Conservation (phyloP, 2,329 filamentous ascomycete species). For the Calonectria hawksworthii region DNA sequence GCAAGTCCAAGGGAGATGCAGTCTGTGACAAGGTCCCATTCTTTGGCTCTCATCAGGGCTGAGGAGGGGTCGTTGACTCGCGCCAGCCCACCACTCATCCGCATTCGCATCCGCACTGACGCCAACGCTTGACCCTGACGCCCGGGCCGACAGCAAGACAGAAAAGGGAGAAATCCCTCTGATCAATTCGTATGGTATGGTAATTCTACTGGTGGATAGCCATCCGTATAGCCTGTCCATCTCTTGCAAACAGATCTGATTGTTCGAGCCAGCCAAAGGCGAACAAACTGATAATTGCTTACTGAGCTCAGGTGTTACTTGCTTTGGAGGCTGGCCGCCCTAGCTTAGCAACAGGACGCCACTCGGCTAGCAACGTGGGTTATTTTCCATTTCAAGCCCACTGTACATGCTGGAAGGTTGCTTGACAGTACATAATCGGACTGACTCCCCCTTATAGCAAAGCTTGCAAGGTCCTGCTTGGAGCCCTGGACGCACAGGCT, state of each 20-base stretch:
- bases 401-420: background rate
- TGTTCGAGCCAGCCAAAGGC: background rate
- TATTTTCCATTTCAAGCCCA: background rate
- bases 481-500: background rate
- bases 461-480: constrained; percentile 2
- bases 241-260: background rate
- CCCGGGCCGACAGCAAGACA: background rate
- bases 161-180: background rate
- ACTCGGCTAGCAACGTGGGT: constrained; percentile 1
- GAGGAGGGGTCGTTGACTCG: constrained; percentile 26
- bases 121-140: constrained; percentile 5
- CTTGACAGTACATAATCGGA: constrained; percentile 6
- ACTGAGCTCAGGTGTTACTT: background rate
- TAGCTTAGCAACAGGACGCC: background rate
- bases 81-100: constrained; percentile 5
- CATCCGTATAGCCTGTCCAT: background rate
- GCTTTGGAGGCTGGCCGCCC: background rate
- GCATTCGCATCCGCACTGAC: constrained; percentile 17
- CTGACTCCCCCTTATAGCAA: background rate
- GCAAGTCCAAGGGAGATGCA: background rate
- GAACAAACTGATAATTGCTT: background rate
- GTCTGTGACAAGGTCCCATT: background rate
- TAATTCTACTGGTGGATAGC: background rate
- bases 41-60: constrained; percentile 2
- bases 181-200: background rate